Base-by-base conservation (phyloP, 2,329 filamentous ascomycete genomes). In the Fusarium nurragi region DNA sequence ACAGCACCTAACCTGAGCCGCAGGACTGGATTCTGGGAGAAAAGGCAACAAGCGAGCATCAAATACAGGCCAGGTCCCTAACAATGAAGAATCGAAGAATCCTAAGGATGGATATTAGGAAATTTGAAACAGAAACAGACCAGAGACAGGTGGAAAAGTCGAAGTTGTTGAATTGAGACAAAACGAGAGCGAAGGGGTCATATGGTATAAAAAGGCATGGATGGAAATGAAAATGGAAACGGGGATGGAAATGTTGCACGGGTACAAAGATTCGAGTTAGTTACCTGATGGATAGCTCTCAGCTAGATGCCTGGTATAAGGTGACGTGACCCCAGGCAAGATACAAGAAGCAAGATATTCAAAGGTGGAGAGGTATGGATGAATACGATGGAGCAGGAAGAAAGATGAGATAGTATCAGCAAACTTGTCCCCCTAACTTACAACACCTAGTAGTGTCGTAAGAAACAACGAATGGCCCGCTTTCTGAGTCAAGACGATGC, bases 401-500 rank as follows among this genome's bases (percentile, higher is more conserved):
- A 47, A 30, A 45, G 30, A 40, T 25, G 34, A 43, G 32, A 43
- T 30, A 52, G 32, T 48, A 60, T 23, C 38, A 54, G 39, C 38
- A 61, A 44, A 34, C 37, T 55, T 44, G 38, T 30, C 26, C 59
- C 59, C 22, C 28, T 49, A 26, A 21, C 36, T 21, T 47, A 36
- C 49, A 18, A 34, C 41, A 54, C 47, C 19, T 39, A 25, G 44
- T 28, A 63, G 57, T 43, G 57, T 36, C 43, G 26, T 34, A 34
- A 36, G 19, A 30, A 32, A 56, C 44, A 46, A 47, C 23, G 19
- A 32, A 50, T 45, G 54, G 46, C 43, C 64, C 46, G 49, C 43
- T 64, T 64, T 64, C 45, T 39, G 39, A 67, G 49, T 59, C 57
- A 51, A 59, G 53, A 10, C 44, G 28, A 43, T 21, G 25, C 19